Conservation (phyloP, 106 monocot genomes). For the Dendrobium officinale region DNA sequence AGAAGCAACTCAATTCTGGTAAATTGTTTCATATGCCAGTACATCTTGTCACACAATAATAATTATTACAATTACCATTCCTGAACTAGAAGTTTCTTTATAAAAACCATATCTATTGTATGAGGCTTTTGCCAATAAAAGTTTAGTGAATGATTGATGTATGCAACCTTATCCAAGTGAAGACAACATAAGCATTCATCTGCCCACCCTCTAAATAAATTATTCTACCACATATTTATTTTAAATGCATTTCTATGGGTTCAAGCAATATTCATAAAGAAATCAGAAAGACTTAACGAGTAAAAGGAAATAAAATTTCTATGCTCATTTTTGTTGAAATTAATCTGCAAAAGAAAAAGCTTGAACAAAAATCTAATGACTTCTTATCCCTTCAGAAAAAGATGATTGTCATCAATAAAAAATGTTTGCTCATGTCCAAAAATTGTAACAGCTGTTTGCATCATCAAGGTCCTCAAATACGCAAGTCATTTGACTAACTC, state of each 20-base stretch:
- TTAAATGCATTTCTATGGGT: not conserved
- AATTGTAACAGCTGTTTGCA: slow-evolving; percentile 15
- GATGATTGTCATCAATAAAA: not conserved
- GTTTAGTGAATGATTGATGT: not conserved
- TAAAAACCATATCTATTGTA: not conserved
- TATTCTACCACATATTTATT: not conserved
- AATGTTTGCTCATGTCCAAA: not conserved
- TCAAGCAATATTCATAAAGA: not conserved
- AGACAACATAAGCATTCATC: not conserved
- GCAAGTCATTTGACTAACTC: slow-evolving; percentile 27
- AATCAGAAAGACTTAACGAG: not conserved
- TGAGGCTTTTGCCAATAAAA: not conserved
- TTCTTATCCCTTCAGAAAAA: not conserved
- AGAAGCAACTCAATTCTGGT: not conserved
- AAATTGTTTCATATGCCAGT: not conserved
- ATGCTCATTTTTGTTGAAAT: not conserved
- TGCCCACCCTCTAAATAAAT: slow-evolving; percentile 1
- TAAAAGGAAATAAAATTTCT: not conserved
- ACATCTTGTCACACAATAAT: not conserved
- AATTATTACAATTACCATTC: not conserved
- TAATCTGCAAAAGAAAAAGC: not conserved
- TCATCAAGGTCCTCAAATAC: slow-evolving; percentile 14
- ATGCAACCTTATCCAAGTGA: not conserved
- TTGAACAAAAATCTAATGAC: not conserved
- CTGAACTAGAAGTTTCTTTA: not conserved